Base-by-base conservation (phyloP, 345 rosid genomes). In the Salix purpurea region DNA sequence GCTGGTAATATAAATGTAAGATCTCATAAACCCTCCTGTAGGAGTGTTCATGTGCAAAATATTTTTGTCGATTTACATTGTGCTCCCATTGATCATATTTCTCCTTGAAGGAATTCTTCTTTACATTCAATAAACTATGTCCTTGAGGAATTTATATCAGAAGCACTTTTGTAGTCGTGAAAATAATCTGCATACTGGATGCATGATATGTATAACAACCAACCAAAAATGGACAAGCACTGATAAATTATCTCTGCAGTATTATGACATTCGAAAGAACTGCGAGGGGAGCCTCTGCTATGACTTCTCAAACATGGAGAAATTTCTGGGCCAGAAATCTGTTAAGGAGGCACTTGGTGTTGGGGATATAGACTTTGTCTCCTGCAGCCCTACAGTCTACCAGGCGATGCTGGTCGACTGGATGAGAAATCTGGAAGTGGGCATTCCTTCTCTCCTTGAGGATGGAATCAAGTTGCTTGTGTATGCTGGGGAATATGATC, bases 221-320 rank as follows among this genome's bases (percentile, higher is more conserved):
- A 7, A 74, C 16, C 39, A 46, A 66, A 5, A 68, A 39, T 48
- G 60, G 70, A 71, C 58, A 70, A 65, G 81, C 69, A 58, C 73
- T 37, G 67, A 74, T 72, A 10, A 58, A 37, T 50, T 64, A 70
- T 68, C 66, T 58, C 56, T 91, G 88, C 87, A 96, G 99, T 89
- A 92, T 84, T 96, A 96, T 74, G 99, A 96, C 77, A 83, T 94
- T 74, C 85, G 99, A 81, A 96, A 91, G 92, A 87, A 92, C 83
- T 96, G 99, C 7, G 89, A 67, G 77, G 98, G 97, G 61, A 90
- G 87, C 82, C 85, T 94, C 68, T 96, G 99, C 89, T 96, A 96
- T 65, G 99, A 96, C 84, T 94, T 96, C 92, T 96, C 98, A n/a
- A 88, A 92, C 89, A 86, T 94, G 99, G 99, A 92, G 90, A 88